Evolutionary conservation across 441 rosid species (phyloP).

Genomic region (Erysimum pusillum): DNA sequence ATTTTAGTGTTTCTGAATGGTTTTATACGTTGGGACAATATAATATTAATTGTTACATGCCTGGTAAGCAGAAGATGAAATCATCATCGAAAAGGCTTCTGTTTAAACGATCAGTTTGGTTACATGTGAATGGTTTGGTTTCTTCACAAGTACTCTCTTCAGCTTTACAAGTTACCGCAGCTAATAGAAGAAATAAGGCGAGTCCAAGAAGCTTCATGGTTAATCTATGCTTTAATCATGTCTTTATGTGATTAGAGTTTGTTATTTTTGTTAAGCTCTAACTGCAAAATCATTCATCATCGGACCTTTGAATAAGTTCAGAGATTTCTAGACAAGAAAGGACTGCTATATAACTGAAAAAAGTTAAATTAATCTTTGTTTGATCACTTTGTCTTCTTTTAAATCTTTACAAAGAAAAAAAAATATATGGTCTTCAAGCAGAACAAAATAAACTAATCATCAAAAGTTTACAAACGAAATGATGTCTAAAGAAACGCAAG

Average conservation of each 20-base stretch:
- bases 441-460: not conserved
- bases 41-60: constrained; percentile 5
- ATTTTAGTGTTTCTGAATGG: not conserved
- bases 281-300: too few relatives aligned
- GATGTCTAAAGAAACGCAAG: not conserved
- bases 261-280: too few relatives aligned
- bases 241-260: fast-evolving
- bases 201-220: constrained; percentile 34
- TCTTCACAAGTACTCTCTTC: constrained; percentile 25
- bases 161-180: constrained; percentile 28
- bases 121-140: constrained; percentile 25
- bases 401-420: too few relatives aligned
- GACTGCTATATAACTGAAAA: too few relatives aligned
- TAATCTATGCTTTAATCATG: too few relatives aligned
- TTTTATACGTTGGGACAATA: not conserved
- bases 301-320: too few relatives aligned
- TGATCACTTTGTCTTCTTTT: too few relatives aligned
- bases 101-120: constrained; percentile 21
- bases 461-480: not conserved
- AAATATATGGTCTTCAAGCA: not conserved
- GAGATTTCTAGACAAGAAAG: too few relatives aligned
- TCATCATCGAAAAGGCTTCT: constrained; percentile 14
- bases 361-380: too few relatives aligned
- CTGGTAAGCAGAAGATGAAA: constrained; percentile 47
- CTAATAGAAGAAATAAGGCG: constrained; percentile 19